These are phyloP conservation scores for Phytophthora crassamura DNA, from an alignment of 352 stramenopile genomes.

Conservation along the genomic window DNA sequence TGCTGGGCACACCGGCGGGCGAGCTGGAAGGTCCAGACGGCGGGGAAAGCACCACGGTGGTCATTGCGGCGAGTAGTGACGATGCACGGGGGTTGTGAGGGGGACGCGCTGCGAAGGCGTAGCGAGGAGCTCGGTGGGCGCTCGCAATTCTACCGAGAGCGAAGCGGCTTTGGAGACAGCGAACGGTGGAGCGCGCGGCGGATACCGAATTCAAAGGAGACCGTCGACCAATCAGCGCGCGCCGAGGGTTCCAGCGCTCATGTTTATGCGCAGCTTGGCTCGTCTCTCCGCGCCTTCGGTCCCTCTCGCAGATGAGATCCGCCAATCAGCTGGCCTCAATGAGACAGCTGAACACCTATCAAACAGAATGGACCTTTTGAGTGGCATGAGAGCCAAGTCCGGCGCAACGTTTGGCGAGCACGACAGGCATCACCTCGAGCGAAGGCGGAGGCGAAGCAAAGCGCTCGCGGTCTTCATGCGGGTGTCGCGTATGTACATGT, in stretches of 20 bases:
- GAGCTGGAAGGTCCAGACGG: slow-evolving; percentile 34
- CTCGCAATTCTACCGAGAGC: slow-evolving; percentile 8
- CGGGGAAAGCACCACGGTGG: slow-evolving; percentile 56
- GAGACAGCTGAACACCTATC: too few relatives aligned
- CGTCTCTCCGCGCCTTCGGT: too few relatives aligned
- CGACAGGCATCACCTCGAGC: not conserved
- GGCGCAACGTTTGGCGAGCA: not conserved
- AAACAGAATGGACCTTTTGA: not conserved
- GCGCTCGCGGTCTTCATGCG: slow-evolving; percentile 27
- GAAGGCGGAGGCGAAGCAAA: slow-evolving; percentile 8
- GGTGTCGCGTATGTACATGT: slow-evolving; percentile 24
- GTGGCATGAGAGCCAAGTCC: too few relatives aligned
- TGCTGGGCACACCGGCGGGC: slow-evolving; percentile 24
- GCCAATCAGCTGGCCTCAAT: too few relatives aligned
- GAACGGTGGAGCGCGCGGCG: slow-evolving; percentile 18
- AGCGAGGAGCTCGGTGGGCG: slow-evolving; percentile 3
- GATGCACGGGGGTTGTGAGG: not conserved
- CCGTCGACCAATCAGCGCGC: not conserved
- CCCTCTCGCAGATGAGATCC: too few relatives aligned
- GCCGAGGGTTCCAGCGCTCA: too few relatives aligned
- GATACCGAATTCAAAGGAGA: slow-evolving; percentile 32
- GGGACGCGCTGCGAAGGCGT: slow-evolving; percentile 1
- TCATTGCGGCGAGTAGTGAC: slow-evolving; percentile 37
- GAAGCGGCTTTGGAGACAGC: slow-evolving; percentile 28
- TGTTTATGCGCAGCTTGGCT: too few relatives aligned